Evolutionary conservation across 148 eudicot species (phyloP), one percentile per base, ranked within the genome.

Genomic region (Nepenthes gracilis): DNA sequence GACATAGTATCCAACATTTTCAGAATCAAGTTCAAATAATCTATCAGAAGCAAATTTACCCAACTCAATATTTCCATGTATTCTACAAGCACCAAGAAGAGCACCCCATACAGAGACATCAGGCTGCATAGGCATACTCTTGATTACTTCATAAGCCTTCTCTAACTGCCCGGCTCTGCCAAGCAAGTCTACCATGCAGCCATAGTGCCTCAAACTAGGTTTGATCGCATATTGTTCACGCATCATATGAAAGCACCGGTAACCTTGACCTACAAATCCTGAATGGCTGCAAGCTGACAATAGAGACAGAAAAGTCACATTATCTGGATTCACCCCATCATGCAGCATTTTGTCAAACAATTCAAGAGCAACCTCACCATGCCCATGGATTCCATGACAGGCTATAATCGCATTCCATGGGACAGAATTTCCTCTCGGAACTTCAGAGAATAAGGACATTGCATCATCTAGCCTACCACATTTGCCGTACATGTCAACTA

Each of bases 21-120:
- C 66, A 14, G 81, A 47, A 75, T 79, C 89, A 59, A 83, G 66
- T 65, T 75, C 77, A 63, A 79, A 74, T 45, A 86, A 67, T 45
- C 58, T 60, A 54, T 76, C 74, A 45, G 89, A 79, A 43, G 94
- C 89, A 63, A 71, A 54, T 68, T 70, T 79, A 47, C 86, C 87
- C 75, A 86, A 61, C 69, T 84, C 94, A 33, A 81, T 50, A 64
- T 86, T 74, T 63, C 81, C 81, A 70, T 86, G 86, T 55, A 75
- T 78, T 56, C 94, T 74, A 72, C 89, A 83, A 72, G 94, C 89
- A 69, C 85, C 83, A 47, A 86, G 86, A 69, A 86, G 94, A 67
- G 94, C 94, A 57, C 94, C 89, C 87, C 94, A 86, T 34, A 84
- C 75, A 12, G 89, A 81, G 49, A 89, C 73, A 74, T 86, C 89